These are phyloP conservation scores for Zymoseptoria brevis DNA, from an alignment of 2,329 filamentous ascomycete species.

Conservation along the genomic window DNA sequence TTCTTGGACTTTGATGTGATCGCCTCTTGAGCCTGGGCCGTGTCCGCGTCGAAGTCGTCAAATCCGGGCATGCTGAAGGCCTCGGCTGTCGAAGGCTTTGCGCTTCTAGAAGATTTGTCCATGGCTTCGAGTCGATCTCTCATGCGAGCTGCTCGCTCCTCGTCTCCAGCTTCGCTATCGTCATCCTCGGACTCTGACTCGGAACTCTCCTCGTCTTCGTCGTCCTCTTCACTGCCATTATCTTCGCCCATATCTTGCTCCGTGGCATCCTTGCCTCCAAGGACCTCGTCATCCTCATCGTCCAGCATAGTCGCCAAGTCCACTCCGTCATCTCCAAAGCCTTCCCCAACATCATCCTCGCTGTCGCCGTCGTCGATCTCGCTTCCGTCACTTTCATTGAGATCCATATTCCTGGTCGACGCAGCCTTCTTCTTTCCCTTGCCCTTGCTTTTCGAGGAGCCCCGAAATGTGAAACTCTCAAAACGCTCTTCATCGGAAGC, in stretches of 20 bases:
- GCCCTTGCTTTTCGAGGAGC: constrained; percentile 47
- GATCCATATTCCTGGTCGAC: constrained; percentile 39
- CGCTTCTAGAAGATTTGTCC: constrained; percentile 23
- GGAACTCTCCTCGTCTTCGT: constrained; percentile 46
- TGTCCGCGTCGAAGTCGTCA: constrained; percentile 55
- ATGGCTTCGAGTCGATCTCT: constrained; percentile 41
- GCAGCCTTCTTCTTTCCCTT: constrained; percentile 35
- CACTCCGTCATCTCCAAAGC: constrained; percentile 53
- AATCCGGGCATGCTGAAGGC: constrained; percentile 39
- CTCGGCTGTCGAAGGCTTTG: constrained; percentile 14
- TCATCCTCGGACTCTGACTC: constrained; percentile 41
- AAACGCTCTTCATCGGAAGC: constrained; percentile 82
- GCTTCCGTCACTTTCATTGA: constrained; percentile 41
- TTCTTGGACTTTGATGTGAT: constrained; percentile 50
- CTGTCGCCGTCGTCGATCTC: constrained; percentile 37
- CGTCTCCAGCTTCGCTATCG: constrained; percentile 37
- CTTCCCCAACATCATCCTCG: constrained; percentile 44
- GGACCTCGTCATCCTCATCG: constrained; percentile 42
- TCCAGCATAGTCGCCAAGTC: constrained; percentile 57
- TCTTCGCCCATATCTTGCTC: constrained; percentile 27
- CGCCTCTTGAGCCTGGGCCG: constrained; percentile 63
- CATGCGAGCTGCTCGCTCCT: constrained; percentile 60
- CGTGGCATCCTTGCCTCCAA: constrained; percentile 26
- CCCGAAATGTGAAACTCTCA: constrained; percentile 63
- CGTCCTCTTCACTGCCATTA: constrained; percentile 30